A percentile compares a stretch with the other conserved stretches of the same genome.
phyloP scores from a whole-genome alignment of 345 rosid genomes.

The Cardiospermum halicacabum region DNA sequence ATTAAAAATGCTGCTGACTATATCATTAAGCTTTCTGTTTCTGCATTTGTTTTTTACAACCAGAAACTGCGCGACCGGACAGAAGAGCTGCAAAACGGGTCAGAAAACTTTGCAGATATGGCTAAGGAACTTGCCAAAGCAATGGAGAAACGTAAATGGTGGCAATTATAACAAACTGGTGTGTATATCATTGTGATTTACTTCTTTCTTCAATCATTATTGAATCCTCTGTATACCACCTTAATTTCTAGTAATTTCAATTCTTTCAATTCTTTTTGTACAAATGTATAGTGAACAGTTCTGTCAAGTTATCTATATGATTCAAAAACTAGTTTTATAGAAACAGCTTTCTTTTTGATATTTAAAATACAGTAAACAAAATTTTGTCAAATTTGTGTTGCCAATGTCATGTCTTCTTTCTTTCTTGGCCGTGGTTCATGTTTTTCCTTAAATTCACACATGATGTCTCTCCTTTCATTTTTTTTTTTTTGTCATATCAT shows the following conservation, averaged over 20 bases:
- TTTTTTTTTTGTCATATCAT: too few relatives aligned
- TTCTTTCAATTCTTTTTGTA: background rate
- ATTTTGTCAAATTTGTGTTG: background rate
- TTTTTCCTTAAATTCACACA: too few relatives aligned
- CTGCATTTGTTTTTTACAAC: slow-evolving; percentile 21
- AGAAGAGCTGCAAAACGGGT: slow-evolving; percentile 72
- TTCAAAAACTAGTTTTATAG: background rate
- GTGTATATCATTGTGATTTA: background rate
- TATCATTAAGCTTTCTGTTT: background rate
- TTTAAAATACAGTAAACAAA: background rate
- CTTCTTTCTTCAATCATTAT: background rate
- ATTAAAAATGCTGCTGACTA: background rate
- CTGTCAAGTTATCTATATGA: background rate
- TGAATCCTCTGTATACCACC: background rate
- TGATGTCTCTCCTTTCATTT: too few relatives aligned
- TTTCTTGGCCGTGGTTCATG: too few relatives aligned
- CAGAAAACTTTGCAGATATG: slow-evolving; percentile 72
- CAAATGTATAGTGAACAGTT: background rate
- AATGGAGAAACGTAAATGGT: slow-evolving; percentile 94
- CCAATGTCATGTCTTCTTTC: too few relatives aligned
- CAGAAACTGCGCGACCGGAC: slow-evolving; percentile 66
- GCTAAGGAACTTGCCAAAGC: slow-evolving; percentile 71
- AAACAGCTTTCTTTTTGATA: background rate
- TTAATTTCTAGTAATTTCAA: background rate
- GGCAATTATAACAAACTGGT: slow-evolving; percentile 42